Evolutionary conservation across 495 filamentous ascomycete species (phyloP), one percentile per base, ranked within the genome.

Genomic region (Cercophora sp.): DNA sequence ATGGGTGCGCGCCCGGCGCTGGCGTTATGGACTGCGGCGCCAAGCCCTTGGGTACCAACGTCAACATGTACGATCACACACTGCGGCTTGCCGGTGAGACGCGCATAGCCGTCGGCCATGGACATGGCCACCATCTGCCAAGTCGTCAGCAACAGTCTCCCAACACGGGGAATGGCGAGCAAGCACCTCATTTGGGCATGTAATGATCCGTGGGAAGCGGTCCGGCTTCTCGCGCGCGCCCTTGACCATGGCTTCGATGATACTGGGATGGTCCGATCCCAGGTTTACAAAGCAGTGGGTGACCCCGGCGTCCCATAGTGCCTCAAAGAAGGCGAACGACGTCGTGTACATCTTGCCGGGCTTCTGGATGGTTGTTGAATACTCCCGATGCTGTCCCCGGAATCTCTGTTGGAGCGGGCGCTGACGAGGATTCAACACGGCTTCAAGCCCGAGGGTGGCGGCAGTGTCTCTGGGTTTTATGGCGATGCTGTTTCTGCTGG

Each of bases 11-110:
- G 85, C 1, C 92, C 91, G 48, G 85, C 86, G 22, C 82, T 86
- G 3, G 92, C 86, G 60, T 97, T 96, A 72, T 97, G 92, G 0
- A 97, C 86, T 3, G 92, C 92, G 0, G 91, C 91, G 20, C 85
- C 92, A 2, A 81, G 62, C 2, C 90, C 91, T 69, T 97, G 92
- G 0, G 92, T 97, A 31, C 92, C 92, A 10, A 97, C 92, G 64
- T 97, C 92, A 48, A 97, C 92, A 67, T 97, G 92, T 3, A 97
- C 86, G 53, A 97, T 92, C 2, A 97, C 91, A 52, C 85, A 87
- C 67, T 97, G 92, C 0, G 90, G 88, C 54, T 89, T 84, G 45
- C 84, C 80, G 16, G 90, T 96, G 5, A 91, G 69, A 40, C 91
- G 88, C 3, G 92, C 92, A 65, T 91, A 96, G 54, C 91, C 92